Conservation (phyloP, 2,329 filamentous ascomycete genomes). For the Daldinia sp. region DNA sequence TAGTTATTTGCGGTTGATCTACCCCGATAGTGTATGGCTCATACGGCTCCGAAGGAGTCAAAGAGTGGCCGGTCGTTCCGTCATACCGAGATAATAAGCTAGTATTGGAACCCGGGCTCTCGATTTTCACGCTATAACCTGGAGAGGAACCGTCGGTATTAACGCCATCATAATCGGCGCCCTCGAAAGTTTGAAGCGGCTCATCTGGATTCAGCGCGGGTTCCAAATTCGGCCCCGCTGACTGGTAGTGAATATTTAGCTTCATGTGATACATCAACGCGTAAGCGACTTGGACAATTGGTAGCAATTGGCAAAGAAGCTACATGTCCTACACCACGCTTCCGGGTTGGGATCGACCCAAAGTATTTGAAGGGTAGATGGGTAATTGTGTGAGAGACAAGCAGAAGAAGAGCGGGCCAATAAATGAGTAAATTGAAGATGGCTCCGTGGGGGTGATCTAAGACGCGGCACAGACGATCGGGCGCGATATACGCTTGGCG, state of each 20-base stretch:
- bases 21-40: slow-evolving; percentile 1
- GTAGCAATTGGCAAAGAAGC: slow-evolving; percentile 1
- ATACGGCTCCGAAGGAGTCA: slow-evolving; percentile 12
- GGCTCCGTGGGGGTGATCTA: slow-evolving; percentile 4
- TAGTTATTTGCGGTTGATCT: background rate
- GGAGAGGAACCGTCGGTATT: slow-evolving; percentile 3
- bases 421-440: slow-evolving; percentile 7
- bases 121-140: slow-evolving; percentile 20
- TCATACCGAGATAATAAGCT: slow-evolving; percentile 16
- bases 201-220: slow-evolving; percentile 9
- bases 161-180: background rate
- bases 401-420: background rate
- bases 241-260: slow-evolving; percentile 13
- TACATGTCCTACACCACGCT: slow-evolving; percentile 15
- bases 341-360: background rate
- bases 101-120: slow-evolving; percentile 21
- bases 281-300: slow-evolving; percentile 7
- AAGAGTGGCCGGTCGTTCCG: slow-evolving; percentile 6
- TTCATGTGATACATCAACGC: slow-evolving; percentile 26
- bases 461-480: slow-evolving; percentile 8
- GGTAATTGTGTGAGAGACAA: background rate
- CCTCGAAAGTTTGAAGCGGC: slow-evolving; percentile 6
- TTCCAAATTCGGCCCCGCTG: slow-evolving; percentile 15
- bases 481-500: slow-evolving; percentile 15
- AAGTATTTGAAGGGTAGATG: background rate